Evolutionary conservation across 441 rosid genomes (phyloP).

Genomic region (Cnidoscolus chayamansa): DNA sequence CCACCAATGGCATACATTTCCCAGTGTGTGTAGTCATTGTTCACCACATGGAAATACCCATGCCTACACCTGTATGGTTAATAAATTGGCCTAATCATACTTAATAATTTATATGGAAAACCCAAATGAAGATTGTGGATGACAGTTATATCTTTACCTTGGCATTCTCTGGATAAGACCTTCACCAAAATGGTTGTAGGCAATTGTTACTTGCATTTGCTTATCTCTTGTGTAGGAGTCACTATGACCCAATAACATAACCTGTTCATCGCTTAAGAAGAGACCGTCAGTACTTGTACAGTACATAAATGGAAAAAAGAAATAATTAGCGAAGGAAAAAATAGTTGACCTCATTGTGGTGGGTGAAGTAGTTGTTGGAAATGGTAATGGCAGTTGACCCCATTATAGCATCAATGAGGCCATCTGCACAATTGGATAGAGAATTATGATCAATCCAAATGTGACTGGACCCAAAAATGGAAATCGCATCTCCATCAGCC

Average conservation of each 20-base stretch:
- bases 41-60: constrained; percentile 93
- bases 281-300: background rate
- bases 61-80: constrained; percentile 72
- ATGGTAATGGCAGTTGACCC: constrained; percentile 90
- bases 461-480: constrained; percentile 83
- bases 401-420: constrained; percentile 73
- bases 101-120: background rate
- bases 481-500: constrained; percentile 91
- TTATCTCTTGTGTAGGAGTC: constrained; percentile 72
- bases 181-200: constrained; percentile 93
- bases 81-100: background rate
- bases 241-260: constrained; percentile 81
- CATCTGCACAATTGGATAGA: constrained; percentile 73
- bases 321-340: background rate
- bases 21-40: constrained; percentile 99
- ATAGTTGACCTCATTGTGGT: constrained; percentile 66
- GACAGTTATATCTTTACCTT: constrained; percentile 47
- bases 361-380: constrained; percentile 83
- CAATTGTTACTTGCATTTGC: constrained; percentile 92
- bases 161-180: constrained; percentile 97
- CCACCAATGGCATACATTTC: constrained; percentile 98
- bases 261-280: constrained; percentile 37
- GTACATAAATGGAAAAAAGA: no score
- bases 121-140: background rate
- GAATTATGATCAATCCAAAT: constrained; percentile 92